Evolutionary conservation across 2,329 filamentous ascomycete species (phyloP).

Genomic region (Cladosporium sp.): DNA sequence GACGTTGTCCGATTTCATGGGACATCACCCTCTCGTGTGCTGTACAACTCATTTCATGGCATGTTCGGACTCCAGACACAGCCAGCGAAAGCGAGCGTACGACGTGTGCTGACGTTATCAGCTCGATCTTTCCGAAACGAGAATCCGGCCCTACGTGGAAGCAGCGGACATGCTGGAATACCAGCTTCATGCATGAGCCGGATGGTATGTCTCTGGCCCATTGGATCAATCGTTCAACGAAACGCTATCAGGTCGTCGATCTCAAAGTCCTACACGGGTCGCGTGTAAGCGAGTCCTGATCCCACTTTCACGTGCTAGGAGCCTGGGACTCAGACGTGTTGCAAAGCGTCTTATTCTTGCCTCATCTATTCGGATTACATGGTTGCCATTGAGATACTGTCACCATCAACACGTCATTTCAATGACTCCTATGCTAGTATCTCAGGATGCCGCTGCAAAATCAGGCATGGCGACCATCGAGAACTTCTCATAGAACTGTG

Average conservation of each 20-base stretch:
- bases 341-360: too few species aligned
- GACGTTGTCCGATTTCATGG: neutral
- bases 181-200: neutral
- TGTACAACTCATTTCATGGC: too few species aligned
- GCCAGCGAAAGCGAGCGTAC: neutral
- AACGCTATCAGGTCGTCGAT: too few species aligned
- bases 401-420: neutral
- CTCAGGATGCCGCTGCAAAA: neutral
- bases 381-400: neutral
- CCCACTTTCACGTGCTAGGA: neutral
- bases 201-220: neutral
- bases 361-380: neutral
- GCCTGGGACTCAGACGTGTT: too few species aligned
- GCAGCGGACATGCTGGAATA: neutral
- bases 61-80: too few species aligned
- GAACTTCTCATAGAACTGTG: neutral
- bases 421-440: neutral
- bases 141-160: neutral
- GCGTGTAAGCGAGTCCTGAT: too few species aligned
- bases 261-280: too few species aligned
- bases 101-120: neutral
- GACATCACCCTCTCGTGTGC: neutral
- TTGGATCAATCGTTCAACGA: too few species aligned
- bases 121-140: neutral
- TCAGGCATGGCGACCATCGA: neutral